A percentile compares a stretch with the other conserved stretches of the same genome.
phyloP scores from a whole-genome alignment of 208 protist species.

The Trypanosoma congolense region DNA sequence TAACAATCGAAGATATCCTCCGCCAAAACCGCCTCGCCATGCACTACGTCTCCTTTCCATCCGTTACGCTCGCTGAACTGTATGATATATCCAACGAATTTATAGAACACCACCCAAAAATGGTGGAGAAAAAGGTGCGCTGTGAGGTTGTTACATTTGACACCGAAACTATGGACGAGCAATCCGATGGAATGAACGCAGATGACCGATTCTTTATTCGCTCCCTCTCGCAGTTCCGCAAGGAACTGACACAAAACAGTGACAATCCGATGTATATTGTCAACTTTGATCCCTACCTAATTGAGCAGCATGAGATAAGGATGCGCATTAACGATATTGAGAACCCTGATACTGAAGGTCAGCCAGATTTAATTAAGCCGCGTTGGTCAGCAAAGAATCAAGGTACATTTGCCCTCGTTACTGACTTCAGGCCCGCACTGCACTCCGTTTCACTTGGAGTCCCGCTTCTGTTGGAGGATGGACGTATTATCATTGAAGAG shows the following conservation, averaged over 20 bases:
- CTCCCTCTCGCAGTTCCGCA: conserved; percentile 73
- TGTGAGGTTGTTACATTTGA: conserved; percentile 86
- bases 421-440: conserved; percentile 64
- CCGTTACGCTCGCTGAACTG: conserved; percentile 77
- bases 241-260: conserved; percentile 63
- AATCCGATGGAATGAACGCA: conserved; percentile 27
- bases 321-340: conserved; percentile 74
- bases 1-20: conserved; percentile 77
- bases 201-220: conserved; percentile 76
- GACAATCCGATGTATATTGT: conserved; percentile 70
- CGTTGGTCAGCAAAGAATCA: conserved; percentile 36
- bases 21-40: conserved; percentile 71
- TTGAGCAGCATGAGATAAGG: conserved; percentile 77
- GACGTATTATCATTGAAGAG: conserved; percentile 57
- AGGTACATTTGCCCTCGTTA: conserved; percentile 70
- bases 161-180: conserved; percentile 51
- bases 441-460: conserved; percentile 58
- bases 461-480: conserved; percentile 49
- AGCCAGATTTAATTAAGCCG: conserved; percentile 30
- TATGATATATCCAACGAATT: conserved; percentile 82
- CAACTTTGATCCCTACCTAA: conserved; percentile 85
- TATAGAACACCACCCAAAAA: conserved; percentile 46
- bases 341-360: conserved; percentile 51
- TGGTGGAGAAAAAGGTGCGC: conserved; percentile 48
- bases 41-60: conserved; percentile 74